Base-by-base conservation (phyloP, 1,284 basidiomycete genomes). In the Trichosporon asahii region DNA sequence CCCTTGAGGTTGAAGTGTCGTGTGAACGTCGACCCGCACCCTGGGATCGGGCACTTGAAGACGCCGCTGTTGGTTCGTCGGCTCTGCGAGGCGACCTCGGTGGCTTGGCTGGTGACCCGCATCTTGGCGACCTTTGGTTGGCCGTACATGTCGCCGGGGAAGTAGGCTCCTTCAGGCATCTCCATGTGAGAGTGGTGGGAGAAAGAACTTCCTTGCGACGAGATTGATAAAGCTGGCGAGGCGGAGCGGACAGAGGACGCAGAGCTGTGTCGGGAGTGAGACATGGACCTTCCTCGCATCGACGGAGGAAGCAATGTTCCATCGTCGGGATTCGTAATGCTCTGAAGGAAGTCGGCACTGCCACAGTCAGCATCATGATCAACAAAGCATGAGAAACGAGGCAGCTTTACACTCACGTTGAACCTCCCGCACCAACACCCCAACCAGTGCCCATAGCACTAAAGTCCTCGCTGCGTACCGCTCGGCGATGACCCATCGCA, bases 1-100 rank as follows among this genome's bases (percentile, higher is more conserved):
- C 95, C 95, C 89, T 85, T 81, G 70, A 85, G 71, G 71, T 86
- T 86, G 82, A 86, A 86, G 76, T 85, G 84, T 33, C 84, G 88
- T 88, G 94, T 96, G 83, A 95, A 98, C 3, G 95, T 96, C 84
- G 93, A 95, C 64, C 92, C 93, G 84, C 95, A 98, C 14, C 94
- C 95, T 14, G 94, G 94, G 9, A 98, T 93, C 76, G 25, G 14
- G 83, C 95, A 98, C 66, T 90, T 87, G 83, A 96, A 96, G 76
- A 92, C 89, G 0, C 94, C 95, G 81, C 94, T 92, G 79, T 95
- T 95, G 75, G 93, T 88, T 65, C 95, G 86, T 66, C 95, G 87
- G 80, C 91, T 94, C 49, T 91, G 92, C 77, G 92, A 94, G 2
- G 95, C 95, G 3, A 92, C 88, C 82, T 96, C 93, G 0, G 95